phyloP scores from a whole-genome alignment of 2,329 filamentous ascomycete species.

The Byssochlamys sp. region DNA sequence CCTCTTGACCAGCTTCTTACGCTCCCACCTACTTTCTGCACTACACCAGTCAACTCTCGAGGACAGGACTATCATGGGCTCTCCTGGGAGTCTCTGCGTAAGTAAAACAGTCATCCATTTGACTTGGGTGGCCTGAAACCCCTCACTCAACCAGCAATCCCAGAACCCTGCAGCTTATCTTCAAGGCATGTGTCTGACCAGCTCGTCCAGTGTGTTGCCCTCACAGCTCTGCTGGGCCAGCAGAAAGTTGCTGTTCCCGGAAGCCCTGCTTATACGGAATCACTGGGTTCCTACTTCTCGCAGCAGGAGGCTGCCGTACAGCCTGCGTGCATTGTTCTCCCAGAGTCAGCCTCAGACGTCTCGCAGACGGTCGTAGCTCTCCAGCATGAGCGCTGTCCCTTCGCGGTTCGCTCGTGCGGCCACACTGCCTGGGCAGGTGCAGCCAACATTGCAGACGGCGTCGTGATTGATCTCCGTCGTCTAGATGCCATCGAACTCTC shows the following conservation, averaged over 20 bases:
- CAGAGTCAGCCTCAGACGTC: constrained; percentile 2
- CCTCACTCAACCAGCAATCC: no score
- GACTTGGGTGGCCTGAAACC: no score
- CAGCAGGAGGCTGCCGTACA: constrained; percentile 1
- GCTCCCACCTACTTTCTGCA: no score
- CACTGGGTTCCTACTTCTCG: constrained; percentile 1
- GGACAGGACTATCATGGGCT: no score
- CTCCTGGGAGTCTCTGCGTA: no score
- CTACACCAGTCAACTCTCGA: no score
- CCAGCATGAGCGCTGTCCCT: not conserved
- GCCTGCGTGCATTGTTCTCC: constrained; percentile 3
- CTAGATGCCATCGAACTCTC: not conserved
- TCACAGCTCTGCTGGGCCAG: not conserved
- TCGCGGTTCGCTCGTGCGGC: constrained; percentile 37
- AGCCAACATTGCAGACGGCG: constrained; percentile 33
- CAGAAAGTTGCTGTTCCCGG: constrained; percentile 1
- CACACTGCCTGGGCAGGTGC: constrained; percentile 32
- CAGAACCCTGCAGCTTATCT: not conserved
- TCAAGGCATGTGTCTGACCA: not conserved
- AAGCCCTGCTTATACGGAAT: constrained; percentile 1
- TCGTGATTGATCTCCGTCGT: constrained; percentile 33
- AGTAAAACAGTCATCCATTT: no score
- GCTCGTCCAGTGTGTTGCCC: not conserved
- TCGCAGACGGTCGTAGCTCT: constrained; percentile 2
- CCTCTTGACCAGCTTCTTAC: no score